Evolutionary conservation across 441 rosid species (phyloP).

Genomic region (Gossypium aridum): DNA sequence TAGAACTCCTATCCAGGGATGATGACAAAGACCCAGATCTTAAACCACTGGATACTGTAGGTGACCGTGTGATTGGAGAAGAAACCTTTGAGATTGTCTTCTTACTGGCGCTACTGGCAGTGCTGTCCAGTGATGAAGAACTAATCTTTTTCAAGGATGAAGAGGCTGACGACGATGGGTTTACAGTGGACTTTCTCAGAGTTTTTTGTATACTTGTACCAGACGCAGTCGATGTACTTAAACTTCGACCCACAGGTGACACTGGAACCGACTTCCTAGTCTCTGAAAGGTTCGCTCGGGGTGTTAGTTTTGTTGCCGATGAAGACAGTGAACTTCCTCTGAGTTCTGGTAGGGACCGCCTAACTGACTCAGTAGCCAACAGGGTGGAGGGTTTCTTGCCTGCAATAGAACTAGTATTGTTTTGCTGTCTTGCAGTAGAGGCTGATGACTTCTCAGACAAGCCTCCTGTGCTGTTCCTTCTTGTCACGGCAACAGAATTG

Average conservation of each 20-base stretch:
- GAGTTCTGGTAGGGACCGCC: conserved; percentile 79
- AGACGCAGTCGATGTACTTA: conserved; percentile 50
- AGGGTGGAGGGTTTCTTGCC: conserved; percentile 38
- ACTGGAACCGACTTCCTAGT: conserved; percentile 39
- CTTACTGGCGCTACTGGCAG: conserved; percentile 49
- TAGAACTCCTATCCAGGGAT: conserved; percentile 63
- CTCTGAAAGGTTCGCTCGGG: conserved; percentile 39
- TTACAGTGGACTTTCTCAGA: conserved; percentile 40
- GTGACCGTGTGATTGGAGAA: conserved; percentile 62
- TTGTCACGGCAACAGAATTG: conserved; percentile 45
- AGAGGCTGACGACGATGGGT: conserved; percentile 43
- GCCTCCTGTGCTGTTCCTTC: conserved; percentile 92
- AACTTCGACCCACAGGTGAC: conserved; percentile 46
- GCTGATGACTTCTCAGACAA: conserved; percentile 45
- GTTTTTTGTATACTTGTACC: conserved; percentile 41
- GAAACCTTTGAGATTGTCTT: conserved; percentile 57
- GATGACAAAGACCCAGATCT: conserved; percentile 59
- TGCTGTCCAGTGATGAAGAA: conserved; percentile 62
- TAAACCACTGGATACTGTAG: conserved; percentile 64
- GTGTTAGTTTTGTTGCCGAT: conserved; percentile 42
- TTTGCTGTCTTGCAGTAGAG: conserved; percentile 22
- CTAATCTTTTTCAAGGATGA: conserved; percentile 53
- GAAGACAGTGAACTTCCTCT: conserved; percentile 75
- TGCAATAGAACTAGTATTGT: conserved; percentile 21
- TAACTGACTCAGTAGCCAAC: conserved; percentile 39